Conservation (phyloP, 495 filamentous ascomycete genomes). For the Sabuloglossum arenarium region DNA sequence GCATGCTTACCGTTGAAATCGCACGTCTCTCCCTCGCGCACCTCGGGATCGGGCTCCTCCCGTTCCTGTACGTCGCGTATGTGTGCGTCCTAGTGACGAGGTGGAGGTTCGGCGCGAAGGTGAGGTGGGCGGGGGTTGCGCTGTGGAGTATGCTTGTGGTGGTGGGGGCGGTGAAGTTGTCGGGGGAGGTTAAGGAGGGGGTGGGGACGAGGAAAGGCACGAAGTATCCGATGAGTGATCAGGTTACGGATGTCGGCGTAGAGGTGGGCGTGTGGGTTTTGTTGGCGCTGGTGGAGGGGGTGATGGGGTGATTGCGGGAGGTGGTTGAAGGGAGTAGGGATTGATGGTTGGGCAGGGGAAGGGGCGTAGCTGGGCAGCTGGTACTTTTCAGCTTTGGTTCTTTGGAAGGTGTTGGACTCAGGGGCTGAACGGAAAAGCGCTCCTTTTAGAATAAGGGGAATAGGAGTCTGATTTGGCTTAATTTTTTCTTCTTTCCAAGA, state of each 20-base stretch:
- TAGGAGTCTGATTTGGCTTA: too few relatives aligned
- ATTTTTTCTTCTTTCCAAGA: too few relatives aligned
- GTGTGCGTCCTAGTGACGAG: conserved; percentile 10
- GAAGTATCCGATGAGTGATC: conserved; percentile 16
- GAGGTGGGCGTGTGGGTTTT: conserved; percentile 17
- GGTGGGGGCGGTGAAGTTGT: conserved; percentile 13
- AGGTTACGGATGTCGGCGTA: conserved; percentile 17
- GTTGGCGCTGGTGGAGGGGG: conserved; percentile 11
- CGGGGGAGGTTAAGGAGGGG: conserved; percentile 12
- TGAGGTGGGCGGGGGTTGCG: conserved; percentile 12
- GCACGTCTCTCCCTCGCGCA: conserved; percentile 13
- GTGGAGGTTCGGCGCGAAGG: conserved; percentile 9
- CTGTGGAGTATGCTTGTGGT: conserved; percentile 15
- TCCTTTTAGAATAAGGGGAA: too few relatives aligned
- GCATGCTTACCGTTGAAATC: conserved; percentile 12
- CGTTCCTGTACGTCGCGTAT: conserved; percentile 15
- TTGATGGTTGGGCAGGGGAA: too few relatives aligned
- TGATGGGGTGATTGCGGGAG: too few relatives aligned
- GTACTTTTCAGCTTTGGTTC: too few relatives aligned
- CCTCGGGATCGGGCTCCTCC: conserved; percentile 16
- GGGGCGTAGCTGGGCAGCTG: too few relatives aligned
- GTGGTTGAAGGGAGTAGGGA: too few relatives aligned
- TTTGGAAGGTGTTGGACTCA: too few relatives aligned
- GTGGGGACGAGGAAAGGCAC: conserved; percentile 11
- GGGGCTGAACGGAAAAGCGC: too few relatives aligned